Percentiles rank a stretch among this genome's conserved stretches.
phyloP scores from a whole-genome alignment of 164 flowering plant genomes.

The Chloranthus sessilifolius region DNA sequence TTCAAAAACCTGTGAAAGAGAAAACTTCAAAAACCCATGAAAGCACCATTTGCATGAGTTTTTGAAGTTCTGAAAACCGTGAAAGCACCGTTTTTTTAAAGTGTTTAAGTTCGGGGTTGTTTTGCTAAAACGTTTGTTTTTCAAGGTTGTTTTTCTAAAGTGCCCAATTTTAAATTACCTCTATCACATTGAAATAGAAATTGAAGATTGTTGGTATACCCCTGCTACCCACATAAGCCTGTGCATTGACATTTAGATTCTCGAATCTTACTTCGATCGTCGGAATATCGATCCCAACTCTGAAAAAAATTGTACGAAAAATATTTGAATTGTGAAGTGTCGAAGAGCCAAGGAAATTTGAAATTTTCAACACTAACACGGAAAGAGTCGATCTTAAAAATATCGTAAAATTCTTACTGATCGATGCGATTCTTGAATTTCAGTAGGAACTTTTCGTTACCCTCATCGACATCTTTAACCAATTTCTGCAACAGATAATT shows the following conservation, averaged over 20 bases:
- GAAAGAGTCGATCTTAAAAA: background rate
- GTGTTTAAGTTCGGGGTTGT: too few relatives aligned
- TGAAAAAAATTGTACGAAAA: constrained; percentile 16
- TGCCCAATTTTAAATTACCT: too few relatives aligned
- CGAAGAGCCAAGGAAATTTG: too few relatives aligned
- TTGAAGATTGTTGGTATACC: constrained; percentile 52
- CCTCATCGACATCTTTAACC: constrained; percentile 55
- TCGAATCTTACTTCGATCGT: constrained; percentile 66
- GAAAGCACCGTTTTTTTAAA: too few relatives aligned
- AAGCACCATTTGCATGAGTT: too few relatives aligned
- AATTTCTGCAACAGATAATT: constrained; percentile 48
- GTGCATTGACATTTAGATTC: constrained; percentile 44
- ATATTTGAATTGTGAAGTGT: too few relatives aligned
- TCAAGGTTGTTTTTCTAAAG: too few relatives aligned
- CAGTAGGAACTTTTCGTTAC: constrained; percentile 67
- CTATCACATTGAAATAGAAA: constrained; percentile 28
- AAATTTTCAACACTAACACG: background rate
- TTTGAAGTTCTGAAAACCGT: too few relatives aligned
- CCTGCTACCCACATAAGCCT: constrained; percentile 48
- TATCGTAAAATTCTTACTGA: constrained; percentile 31
- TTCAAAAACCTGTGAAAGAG: too few relatives aligned
- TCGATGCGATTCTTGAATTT: constrained; percentile 61
- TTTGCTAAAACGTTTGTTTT: too few relatives aligned
- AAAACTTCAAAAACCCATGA: too few relatives aligned
- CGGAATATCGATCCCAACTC: constrained; percentile 62